These are phyloP conservation scores for Cyberlindnera misumaiensis DNA, from an alignment of 805 yeast species.

Conservation along the genomic window DNA sequence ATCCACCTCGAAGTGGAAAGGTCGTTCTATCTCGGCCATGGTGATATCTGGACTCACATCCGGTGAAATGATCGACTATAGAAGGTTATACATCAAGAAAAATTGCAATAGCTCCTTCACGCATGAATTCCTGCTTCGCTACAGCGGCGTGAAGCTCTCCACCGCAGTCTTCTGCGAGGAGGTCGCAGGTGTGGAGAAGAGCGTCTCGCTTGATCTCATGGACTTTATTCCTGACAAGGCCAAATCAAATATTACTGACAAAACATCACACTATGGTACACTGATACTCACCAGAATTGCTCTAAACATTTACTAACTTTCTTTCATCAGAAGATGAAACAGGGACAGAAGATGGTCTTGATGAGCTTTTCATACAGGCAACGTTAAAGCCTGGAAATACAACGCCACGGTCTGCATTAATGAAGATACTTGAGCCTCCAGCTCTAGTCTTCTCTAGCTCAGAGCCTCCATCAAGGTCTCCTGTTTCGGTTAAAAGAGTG, in stretches of 20 bases:
- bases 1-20: conserved; percentile 26
- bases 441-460: no score
- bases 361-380: conserved; percentile 23
- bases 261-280: neutral
- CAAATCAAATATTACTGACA: neutral
- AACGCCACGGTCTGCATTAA: no score
- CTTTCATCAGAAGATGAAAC: conserved; percentile 13
- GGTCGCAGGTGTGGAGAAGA: conserved; percentile 27
- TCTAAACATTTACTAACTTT: conserved; percentile 7
- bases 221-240: neutral
- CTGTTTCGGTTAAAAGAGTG: no score
- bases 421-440: no score
- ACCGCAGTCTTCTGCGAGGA: conserved; percentile 33
- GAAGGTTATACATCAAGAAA: conserved; percentile 29
- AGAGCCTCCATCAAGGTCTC: no score
- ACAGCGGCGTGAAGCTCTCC: conserved; percentile 20
- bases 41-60: conserved; percentile 24
- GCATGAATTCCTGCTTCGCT: conserved; percentile 19
- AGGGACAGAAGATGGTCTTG: conserved; percentile 23
- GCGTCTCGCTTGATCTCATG: conserved; percentile 5
- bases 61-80: conserved; percentile 38
- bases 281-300: neutral
- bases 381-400: conserved; percentile 1
- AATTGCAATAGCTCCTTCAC: conserved; percentile 23
- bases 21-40: conserved; percentile 26